A percentile compares a stretch with the other conserved stretches of the same genome.
phyloP scores from a whole-genome alignment of 257 asterid species.

The Hygrophila difformis region DNA sequence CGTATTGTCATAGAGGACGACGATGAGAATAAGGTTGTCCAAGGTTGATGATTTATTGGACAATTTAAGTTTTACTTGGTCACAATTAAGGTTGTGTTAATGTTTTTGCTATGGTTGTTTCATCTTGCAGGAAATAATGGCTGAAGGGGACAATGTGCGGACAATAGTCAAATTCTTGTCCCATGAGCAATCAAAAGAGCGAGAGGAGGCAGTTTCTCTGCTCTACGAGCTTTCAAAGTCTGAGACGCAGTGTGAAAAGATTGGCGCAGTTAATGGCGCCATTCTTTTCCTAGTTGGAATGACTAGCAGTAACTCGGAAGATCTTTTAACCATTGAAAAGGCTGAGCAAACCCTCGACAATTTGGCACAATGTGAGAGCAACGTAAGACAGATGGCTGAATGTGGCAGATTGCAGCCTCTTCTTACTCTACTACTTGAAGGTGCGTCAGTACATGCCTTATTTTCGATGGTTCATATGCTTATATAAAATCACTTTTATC shows the following conservation, averaged over 20 bases:
- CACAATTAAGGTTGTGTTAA: neutral
- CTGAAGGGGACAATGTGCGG: conserved; percentile 88
- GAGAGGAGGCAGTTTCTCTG: conserved; percentile 85
- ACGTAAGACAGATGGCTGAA: conserved; percentile 92
- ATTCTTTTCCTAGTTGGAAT: conserved; percentile 76
- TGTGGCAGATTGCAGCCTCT: conserved; percentile 82
- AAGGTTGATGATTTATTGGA: neutral
- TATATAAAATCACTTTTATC: no score
- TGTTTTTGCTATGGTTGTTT: neutral
- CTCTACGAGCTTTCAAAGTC: conserved; percentile 84
- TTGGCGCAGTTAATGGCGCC: conserved; percentile 88
- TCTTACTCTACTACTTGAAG: conserved; percentile 74
- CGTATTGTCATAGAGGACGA: conserved; percentile 75
- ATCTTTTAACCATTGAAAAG: conserved; percentile 57
- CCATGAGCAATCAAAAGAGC: conserved; percentile 72
- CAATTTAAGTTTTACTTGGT: no score
- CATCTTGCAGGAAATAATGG: conserved; percentile 71
- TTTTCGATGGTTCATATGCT: no score
- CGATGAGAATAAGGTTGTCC: conserved; percentile 80
- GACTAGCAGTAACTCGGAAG: conserved; percentile 92
- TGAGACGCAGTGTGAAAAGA: conserved; percentile 61
- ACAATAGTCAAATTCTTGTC: conserved; percentile 71
- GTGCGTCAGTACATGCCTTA: conserved; percentile 22
- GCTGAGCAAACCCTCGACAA: conserved; percentile 78
- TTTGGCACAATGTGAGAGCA: conserved; percentile 72